Evolutionary conservation across 2,329 filamentous ascomycete genomes (phyloP).

Genomic region (Venturia pyrina): DNA sequence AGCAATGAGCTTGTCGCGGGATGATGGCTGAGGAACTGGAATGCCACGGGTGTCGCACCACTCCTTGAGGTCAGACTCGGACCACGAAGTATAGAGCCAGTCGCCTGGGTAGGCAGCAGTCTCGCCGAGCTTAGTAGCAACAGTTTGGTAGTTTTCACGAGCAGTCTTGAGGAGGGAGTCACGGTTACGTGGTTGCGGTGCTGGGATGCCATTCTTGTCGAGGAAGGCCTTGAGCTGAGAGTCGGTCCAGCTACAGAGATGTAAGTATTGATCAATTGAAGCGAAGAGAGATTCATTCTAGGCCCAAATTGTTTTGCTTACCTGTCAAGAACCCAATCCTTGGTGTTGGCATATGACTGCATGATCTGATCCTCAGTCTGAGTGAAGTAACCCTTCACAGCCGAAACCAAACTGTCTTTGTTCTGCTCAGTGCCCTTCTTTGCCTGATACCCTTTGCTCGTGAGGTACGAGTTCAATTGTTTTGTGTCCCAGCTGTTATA

Average conservation of each 20-base stretch:
- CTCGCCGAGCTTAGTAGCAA: conserved; percentile 67
- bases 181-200: conserved; percentile 76
- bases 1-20: conserved; percentile 80
- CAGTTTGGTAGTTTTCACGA: conserved; percentile 69
- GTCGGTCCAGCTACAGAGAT: conserved; percentile 63
- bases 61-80: conserved; percentile 84
- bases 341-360: conserved; percentile 59
- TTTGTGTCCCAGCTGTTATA: conserved; percentile 68
- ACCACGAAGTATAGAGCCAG: conserved; percentile 89
- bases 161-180: conserved; percentile 70
- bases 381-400: conserved; percentile 66
- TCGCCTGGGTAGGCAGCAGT: conserved; percentile 80
- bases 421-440: conserved; percentile 57
- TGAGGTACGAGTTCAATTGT: conserved; percentile 58
- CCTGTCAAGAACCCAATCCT: conserved; percentile 87
- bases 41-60: conserved; percentile 87
- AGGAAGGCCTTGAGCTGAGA: conserved; percentile 90
- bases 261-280: conserved; percentile 33
- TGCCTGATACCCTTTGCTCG: conserved; percentile 59
- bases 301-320: too few species aligned
- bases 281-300: too few species aligned
- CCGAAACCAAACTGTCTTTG: conserved; percentile 56
- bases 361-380: conserved; percentile 70
- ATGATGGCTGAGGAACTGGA: conserved; percentile 72
- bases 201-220: conserved; percentile 77